These are phyloP conservation scores for Liriodendron chinense DNA, from an alignment of 164 flowering plant species.

Conservation along the genomic window DNA sequence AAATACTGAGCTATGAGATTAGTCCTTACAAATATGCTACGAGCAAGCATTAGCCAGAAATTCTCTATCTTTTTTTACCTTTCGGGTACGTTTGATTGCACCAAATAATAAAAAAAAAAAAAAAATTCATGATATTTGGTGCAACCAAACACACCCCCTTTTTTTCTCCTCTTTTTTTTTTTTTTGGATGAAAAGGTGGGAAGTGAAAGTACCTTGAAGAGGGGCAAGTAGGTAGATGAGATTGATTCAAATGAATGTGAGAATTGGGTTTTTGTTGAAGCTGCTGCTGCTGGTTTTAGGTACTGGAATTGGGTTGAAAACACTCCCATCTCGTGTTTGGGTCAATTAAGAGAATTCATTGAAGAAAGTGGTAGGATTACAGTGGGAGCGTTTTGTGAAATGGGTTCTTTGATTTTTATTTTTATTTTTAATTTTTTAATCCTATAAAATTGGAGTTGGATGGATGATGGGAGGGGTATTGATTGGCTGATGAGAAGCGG, in stretches of 20 bases:
- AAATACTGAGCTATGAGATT: not conserved
- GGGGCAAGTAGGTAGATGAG: slow-evolving; percentile 19
- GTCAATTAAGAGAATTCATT: slow-evolving; percentile 12
- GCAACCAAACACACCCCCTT: too few species aligned
- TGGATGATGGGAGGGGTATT: slow-evolving; percentile 8
- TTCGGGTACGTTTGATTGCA: too few species aligned
- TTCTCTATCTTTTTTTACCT: too few species aligned
- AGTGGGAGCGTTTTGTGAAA: not conserved
- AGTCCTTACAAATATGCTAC: not conserved
- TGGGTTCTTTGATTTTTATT: not conserved
- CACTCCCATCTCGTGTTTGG: slow-evolving; percentile 16
- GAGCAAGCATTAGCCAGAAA: not conserved
- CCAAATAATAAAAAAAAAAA: too few species aligned
- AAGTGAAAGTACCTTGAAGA: slow-evolving; percentile 25
- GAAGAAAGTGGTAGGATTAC: not conserved
- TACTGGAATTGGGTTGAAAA: slow-evolving; percentile 26
- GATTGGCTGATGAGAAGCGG: slow-evolving; percentile 12
- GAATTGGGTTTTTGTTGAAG: slow-evolving; percentile 16
- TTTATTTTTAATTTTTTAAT: too few species aligned
- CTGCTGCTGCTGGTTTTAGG: slow-evolving; percentile 16
- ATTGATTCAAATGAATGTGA: slow-evolving; percentile 14
- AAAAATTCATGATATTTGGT: too few species aligned
- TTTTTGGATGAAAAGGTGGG: not conserved
- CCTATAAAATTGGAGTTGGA: too few species aligned
- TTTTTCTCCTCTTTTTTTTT: too few species aligned